A percentile compares a stretch with the other conserved stretches of the same genome.
Conservation (phyloP, 805 yeast species). For the Kazachstania africana region DNA sequence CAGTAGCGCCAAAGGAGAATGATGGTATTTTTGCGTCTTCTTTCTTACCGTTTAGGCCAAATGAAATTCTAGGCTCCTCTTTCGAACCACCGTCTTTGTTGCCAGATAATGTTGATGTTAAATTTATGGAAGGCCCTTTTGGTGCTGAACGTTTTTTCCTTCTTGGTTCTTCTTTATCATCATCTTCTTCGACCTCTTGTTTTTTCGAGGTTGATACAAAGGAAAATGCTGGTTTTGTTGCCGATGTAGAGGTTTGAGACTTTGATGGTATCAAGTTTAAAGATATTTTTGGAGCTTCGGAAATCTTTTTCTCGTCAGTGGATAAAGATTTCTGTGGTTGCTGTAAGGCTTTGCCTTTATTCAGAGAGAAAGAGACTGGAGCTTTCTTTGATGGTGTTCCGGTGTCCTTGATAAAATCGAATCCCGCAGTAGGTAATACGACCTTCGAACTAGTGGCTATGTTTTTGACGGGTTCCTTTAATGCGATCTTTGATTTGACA, state of each 20-base stretch:
- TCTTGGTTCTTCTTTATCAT: slow-evolving; percentile 5
- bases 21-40: slow-evolving; percentile 3
- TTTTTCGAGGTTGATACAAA: background rate
- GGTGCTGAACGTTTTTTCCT: slow-evolving; percentile 4
- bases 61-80: slow-evolving; percentile 3
- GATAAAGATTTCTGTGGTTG: background rate
- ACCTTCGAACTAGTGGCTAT: background rate
- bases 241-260: background rate
- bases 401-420: slow-evolving; percentile 20
- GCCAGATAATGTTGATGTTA: too few species aligned
- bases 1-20: slow-evolving; percentile 11
- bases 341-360: background rate
- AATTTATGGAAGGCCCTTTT: slow-evolving; percentile 2
- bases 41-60: background rate
- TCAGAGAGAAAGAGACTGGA: background rate
- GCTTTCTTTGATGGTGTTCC: slow-evolving; percentile 13
- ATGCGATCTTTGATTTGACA: background rate
- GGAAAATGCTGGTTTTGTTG: background rate
- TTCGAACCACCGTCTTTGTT: background rate
- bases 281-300: background rate
- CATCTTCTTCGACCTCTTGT: background rate
- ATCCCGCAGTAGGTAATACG: slow-evolving; percentile 21
- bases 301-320: background rate
- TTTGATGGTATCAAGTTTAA: too few species aligned
- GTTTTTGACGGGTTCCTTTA: background rate